Evolutionary conservation across 1,139 yeast species (phyloP).

Genomic region (Waltiozyma sp.): DNA sequence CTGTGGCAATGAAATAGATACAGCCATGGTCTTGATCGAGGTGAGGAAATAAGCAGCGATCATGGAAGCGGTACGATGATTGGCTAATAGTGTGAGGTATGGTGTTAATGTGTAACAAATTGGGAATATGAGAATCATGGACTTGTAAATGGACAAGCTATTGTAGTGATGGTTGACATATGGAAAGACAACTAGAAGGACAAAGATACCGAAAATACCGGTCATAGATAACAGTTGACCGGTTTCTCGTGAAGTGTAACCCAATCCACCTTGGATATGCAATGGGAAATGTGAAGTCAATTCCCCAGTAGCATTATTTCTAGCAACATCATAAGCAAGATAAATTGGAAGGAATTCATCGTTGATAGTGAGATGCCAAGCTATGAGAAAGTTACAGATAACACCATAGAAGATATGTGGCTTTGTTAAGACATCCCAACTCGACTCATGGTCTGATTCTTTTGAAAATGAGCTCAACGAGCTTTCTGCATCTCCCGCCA

Average conservation of each 20-base stretch:
- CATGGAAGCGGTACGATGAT: constrained; percentile 4
- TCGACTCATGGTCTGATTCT: constrained; percentile 22
- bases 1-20: constrained; percentile 32
- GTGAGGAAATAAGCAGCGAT: constrained; percentile 19
- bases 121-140: constrained; percentile 34
- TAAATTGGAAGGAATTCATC: constrained; percentile 51
- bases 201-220: constrained; percentile 44
- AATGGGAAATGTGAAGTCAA: constrained; percentile 33
- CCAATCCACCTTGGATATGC: constrained; percentile 37
- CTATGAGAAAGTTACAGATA: constrained; percentile 30
- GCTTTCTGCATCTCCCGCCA: constrained; percentile 12
- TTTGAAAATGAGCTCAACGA: no score
- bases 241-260: constrained; percentile 34
- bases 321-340: constrained; percentile 35
- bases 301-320: constrained; percentile 12
- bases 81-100: constrained; percentile 29
- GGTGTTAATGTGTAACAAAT: constrained; percentile 39
- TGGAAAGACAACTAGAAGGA: constrained; percentile 43
- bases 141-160: constrained; percentile 33
- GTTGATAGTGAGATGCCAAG: constrained; percentile 39
- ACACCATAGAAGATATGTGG: constrained; percentile 28
- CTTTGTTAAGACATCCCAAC: constrained; percentile 4
- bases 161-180: constrained; percentile 38
- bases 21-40: constrained; percentile 23
- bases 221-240: constrained; percentile 44